Evolutionary conservation across 2,329 filamentous ascomycete species (phyloP), one percentile per base, ranked within the genome.

Genomic region (Blastomyces gilchristii): DNA sequence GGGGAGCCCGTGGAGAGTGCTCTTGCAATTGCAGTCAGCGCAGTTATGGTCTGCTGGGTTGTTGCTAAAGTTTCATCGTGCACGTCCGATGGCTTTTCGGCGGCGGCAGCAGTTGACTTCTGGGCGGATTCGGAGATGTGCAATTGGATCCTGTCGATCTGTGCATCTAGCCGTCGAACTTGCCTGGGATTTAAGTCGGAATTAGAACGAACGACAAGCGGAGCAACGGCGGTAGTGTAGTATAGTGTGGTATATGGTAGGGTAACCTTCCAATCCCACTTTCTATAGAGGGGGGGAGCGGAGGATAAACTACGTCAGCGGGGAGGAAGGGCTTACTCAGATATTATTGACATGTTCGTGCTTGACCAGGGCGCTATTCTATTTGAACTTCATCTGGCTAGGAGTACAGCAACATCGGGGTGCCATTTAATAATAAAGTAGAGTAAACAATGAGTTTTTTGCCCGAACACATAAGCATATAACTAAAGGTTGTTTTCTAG

Each of bases 1-100:
- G 85, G 84, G 0, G 87, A 84, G 1, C 85, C 85, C 3, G 87
- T 85, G 25, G 89, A 92, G 16, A 96, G 77, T 2, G 85, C 80
- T 73, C 87, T 87, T 69, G 90, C 84, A 62, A 91, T 83, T 63
- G 77, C 79, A 67, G 91, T 82, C 49, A 95, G 78, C 61, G 86
- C 2, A 12, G 45, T 9, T 5, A 56, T 39, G 8, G 53, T 56
- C 34, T 39, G 54, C 34, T 57, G 34, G 54, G 56, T 58, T 28
- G 41, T 7, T 3, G 28, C 14, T 5, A 9, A n/a, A 12, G 54
- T n/a, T 57, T 57, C 63, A 50, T 43, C 62, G 49, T 28, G 67
- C 41, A 25, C 49, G 25, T 52, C 11, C 12, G 49, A 28, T 52
- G 49, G 25, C 25, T 52, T 28, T 31, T 31, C 25, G 49, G 22